These are phyloP conservation scores for Starmerella potacharoeniae DNA, from an alignment of 805 yeast species.

Conservation along the genomic window DNA sequence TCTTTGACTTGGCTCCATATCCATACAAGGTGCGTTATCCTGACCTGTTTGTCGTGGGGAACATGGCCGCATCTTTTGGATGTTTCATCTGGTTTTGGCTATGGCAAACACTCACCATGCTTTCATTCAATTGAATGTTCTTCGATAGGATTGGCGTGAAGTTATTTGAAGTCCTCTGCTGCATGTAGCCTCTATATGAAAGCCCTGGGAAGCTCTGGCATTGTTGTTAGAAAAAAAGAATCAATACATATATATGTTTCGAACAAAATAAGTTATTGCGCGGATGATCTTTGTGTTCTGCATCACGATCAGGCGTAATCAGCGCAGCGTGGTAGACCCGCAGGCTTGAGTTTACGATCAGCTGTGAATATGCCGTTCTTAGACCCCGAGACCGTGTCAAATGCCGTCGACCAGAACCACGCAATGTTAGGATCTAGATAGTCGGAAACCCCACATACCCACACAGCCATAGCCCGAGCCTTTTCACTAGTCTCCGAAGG, in stretches of 20 bases:
- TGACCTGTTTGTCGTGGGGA: slow-evolving; percentile 74
- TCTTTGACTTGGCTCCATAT: slow-evolving; percentile 38
- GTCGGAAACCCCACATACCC: slow-evolving; percentile 34
- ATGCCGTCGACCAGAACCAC: slow-evolving; percentile 28
- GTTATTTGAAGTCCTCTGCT: too few species aligned
- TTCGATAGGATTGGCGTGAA: background rate
- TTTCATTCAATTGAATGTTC: background rate
- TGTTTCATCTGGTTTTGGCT: slow-evolving; percentile 67
- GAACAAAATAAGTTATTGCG: too few species aligned
- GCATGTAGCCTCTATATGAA: too few species aligned
- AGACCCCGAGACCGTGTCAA: background rate
- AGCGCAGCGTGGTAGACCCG: slow-evolving; percentile 13
- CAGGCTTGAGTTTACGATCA: slow-evolving; percentile 15
- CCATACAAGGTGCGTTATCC: slow-evolving; percentile 40
- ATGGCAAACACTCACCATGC: slow-evolving; percentile 41
- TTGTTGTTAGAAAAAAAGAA: background rate
- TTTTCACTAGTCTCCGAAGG: slow-evolving; percentile 11
- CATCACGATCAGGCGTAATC: background rate
- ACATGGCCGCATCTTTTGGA: slow-evolving; percentile 60
- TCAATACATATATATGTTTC: too few species aligned
- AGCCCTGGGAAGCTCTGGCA: too few species aligned
- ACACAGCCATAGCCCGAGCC: slow-evolving; percentile 29
- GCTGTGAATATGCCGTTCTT: slow-evolving; percentile 8
- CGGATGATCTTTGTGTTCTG: too few species aligned
- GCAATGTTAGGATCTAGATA: slow-evolving; percentile 2